These are phyloP conservation scores for Dioscorea dumetorum DNA, from an alignment of 106 monocot genomes.

Conservation along the genomic window DNA sequence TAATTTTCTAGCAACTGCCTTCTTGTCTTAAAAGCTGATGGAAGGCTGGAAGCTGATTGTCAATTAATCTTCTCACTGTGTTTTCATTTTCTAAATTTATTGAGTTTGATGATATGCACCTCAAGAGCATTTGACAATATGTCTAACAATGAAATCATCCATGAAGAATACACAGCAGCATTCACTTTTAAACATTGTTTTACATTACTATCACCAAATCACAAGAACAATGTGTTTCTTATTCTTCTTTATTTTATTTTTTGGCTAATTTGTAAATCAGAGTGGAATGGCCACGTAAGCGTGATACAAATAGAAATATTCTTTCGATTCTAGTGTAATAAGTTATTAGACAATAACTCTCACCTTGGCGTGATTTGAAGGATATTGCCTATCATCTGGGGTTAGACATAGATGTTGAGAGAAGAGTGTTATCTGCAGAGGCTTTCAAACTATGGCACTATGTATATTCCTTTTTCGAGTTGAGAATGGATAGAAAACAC, in stretches of 20 bases:
- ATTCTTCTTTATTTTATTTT: too few species aligned
- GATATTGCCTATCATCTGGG: constrained; percentile 37
- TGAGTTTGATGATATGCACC: constrained; percentile 41
- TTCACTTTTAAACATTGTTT: constrained; percentile 1
- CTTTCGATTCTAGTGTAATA: too few species aligned
- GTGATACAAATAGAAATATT: too few species aligned
- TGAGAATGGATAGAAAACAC: constrained; percentile 56
- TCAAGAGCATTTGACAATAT: constrained; percentile 54
- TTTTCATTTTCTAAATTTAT: constrained; percentile 25
- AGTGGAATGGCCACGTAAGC: too few species aligned
- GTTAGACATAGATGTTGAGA: background rate
- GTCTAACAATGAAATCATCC: constrained; percentile 68
- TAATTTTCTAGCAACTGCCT: constrained; percentile 52
- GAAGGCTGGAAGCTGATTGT: constrained; percentile 43
- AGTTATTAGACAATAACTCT: background rate
- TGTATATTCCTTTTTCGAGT: constrained; percentile 36
- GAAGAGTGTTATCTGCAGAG: background rate
- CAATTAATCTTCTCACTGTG: constrained; percentile 44
- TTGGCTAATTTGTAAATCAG: too few species aligned
- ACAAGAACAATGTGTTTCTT: too few species aligned
- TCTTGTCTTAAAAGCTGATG: constrained; percentile 47
- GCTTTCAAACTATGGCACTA: constrained; percentile 46
- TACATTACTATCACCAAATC: too few species aligned
- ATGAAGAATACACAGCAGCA: constrained; percentile 3
- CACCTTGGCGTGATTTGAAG: constrained; percentile 90